Evolutionary conservation across 257 asterid species (phyloP).

Genomic region (Solanum chmielewskii): DNA sequence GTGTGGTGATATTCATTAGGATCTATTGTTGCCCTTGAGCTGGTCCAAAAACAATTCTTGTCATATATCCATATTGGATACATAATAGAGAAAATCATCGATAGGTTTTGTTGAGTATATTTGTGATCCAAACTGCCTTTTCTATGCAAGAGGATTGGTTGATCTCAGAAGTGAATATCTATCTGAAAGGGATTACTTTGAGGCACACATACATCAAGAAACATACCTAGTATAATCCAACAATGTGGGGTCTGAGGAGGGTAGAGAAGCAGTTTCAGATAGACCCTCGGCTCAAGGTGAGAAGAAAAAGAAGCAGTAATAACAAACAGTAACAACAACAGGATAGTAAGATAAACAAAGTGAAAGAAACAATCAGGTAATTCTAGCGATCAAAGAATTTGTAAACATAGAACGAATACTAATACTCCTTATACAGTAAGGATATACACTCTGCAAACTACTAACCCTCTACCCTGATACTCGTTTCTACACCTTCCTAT

Average conservation of each 20-base stretch:
- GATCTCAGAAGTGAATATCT: neutral
- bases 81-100: neutral
- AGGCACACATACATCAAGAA: neutral
- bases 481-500: neutral
- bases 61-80: neutral
- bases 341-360: neutral
- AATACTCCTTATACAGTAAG: neutral
- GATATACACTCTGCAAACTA: neutral
- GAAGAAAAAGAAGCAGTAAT: neutral
- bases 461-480: neutral
- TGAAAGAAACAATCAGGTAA: neutral
- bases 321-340: neutral
- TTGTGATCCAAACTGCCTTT: neutral
- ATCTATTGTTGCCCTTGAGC: neutral
- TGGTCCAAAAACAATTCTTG: neutral
- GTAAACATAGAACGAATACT: neutral
- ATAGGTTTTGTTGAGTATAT: neutral
- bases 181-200: neutral
- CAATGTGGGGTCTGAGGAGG: neutral
- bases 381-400: neutral
- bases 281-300: neutral
- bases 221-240: neutral
- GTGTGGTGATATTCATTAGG: neutral
- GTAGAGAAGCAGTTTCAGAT: neutral
- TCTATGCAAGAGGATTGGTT: neutral